Evolutionary conservation across 805 yeast species (phyloP).

Genomic region (Cyberlindnera xylosilytica): DNA sequence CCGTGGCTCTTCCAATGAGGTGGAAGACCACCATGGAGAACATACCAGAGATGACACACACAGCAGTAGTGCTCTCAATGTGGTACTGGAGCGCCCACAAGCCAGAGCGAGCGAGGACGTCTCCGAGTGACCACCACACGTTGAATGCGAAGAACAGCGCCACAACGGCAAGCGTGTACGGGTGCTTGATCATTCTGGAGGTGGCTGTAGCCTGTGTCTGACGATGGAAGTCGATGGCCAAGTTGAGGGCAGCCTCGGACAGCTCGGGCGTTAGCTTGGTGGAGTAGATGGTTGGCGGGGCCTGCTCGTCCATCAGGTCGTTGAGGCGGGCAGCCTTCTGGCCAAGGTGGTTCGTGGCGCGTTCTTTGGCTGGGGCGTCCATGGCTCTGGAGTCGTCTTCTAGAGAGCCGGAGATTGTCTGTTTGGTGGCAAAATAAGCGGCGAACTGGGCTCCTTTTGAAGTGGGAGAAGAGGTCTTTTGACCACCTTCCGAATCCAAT

Average conservation of each 20-base stretch:
- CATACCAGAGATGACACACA: slow-evolving; percentile 38
- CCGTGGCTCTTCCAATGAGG: slow-evolving; percentile 40
- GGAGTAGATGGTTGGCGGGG: slow-evolving; percentile 50
- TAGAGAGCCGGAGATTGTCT: too few relatives aligned
- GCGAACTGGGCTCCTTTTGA: too few relatives aligned
- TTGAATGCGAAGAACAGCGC: slow-evolving; percentile 1
- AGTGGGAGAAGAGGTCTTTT: slow-evolving; percentile 3
- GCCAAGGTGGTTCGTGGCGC: slow-evolving; percentile 1
- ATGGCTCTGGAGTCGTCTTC: too few relatives aligned
- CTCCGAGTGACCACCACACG: slow-evolving; percentile 17
- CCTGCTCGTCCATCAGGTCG: slow-evolving; percentile 50
- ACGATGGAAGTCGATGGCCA: slow-evolving; percentile 55
- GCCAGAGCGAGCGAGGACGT: slow-evolving; percentile 17
- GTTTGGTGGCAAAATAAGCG: too few relatives aligned
- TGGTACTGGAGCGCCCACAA: slow-evolving; percentile 15
- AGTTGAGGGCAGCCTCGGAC: slow-evolving; percentile 56
- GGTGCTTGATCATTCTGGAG: slow-evolving; percentile 43
- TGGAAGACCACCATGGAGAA: slow-evolving; percentile 39
- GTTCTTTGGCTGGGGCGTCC: too few relatives aligned
- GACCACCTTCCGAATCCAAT: slow-evolving; percentile 5
- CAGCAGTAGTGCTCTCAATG: slow-evolving; percentile 23
- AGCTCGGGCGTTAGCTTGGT: slow-evolving; percentile 51
- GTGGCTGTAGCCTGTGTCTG: slow-evolving; percentile 27
- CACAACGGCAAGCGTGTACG: slow-evolving; percentile 33
- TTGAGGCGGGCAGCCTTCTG: slow-evolving; percentile 54